Evolutionary conservation across 169 alveolate genomes (phyloP), one percentile per base, ranked within the genome.

Genomic region (Cyclospora cayetanensis): DNA sequence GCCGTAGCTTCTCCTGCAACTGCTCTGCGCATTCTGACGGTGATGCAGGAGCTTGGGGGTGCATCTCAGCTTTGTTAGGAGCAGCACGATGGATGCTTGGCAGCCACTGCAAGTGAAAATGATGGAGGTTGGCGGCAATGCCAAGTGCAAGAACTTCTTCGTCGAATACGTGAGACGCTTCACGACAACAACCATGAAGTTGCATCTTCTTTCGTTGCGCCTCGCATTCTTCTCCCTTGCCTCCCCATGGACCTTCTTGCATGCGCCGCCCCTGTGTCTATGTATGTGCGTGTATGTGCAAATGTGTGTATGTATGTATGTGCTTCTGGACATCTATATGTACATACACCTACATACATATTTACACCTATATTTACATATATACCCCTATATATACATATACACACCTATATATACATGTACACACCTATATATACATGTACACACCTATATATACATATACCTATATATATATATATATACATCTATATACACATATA

Each of bases 41-140:
- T 37, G 29, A 39, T 83, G 87, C 93, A 95, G 99, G 68, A 96
- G 97, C 89, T 94, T 98, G 92, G 99, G 99, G 29, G 98, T 98
- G 1, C 99, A 98, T 92, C 96, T 98, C 29, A 97, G 99, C 46
- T 98, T 98, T 95, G 99, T 98, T 55, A 84, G 99, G 66, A 97
- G 98, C 63, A 92, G 95, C 50, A 97, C 97, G 85, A 96, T 97
- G 97, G 99, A 97, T 86, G 96, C 96, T 50, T 97, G 97, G 95
- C 96, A 97, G 39, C 95, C 97, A 84, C 95, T 94, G 87, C 99
- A 97, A 88, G 93, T 95, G 85, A 84, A 92, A 34, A 84, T 98
- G 82, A 92, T 97, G 94, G 79, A 55, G 18, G 31, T 86, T 52
- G 95, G 95, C 42, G 95, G 95, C 77, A 93, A 93, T 53, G 43